Evolutionary conservation across 768 basidiomycete species (phyloP).

Genomic region (Amanita thiersii): DNA sequence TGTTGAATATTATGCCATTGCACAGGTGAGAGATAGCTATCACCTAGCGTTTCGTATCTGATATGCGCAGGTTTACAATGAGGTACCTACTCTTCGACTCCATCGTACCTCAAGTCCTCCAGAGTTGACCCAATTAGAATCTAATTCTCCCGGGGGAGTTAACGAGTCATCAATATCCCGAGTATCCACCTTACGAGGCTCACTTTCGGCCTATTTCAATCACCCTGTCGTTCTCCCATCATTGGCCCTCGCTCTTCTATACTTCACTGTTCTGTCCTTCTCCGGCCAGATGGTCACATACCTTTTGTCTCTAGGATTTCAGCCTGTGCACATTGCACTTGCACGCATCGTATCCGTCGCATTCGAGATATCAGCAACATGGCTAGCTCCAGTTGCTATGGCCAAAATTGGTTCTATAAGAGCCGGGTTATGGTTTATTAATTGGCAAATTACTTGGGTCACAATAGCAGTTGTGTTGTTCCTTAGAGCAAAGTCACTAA

Average conservation of each 20-base stretch:
- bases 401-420: constrained; percentile 17
- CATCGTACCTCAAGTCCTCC: not conserved
- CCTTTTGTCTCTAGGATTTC: constrained; percentile 17
- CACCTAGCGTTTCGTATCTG: not conserved
- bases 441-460: constrained; percentile 19
- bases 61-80: constrained; percentile 5
- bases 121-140: not conserved
- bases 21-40: constrained; percentile 12
- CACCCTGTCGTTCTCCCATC: constrained; percentile 18
- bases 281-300: constrained; percentile 21
- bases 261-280: constrained; percentile 22
- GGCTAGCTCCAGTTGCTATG: constrained; percentile 18
- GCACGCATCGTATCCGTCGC: constrained; percentile 15
- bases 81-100: constrained; percentile 4
- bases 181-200: constrained; percentile 3
- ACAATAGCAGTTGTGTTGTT: constrained; percentile 13
- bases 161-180: not conserved
- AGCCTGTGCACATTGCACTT: constrained; percentile 14
- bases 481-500: constrained; percentile 8
- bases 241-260: constrained; percentile 17
- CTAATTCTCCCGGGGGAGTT: not conserved
- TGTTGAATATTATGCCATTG: constrained; percentile 19
- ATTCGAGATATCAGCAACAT: constrained; percentile 20
- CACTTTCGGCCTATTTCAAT: constrained; percentile 14
- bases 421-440: constrained; percentile 22